Conservation (phyloP, 176 grass and related monocot genomes). For the Triticum aestivum region IWGSC_CS_RefSeq_v2.1 NC_057799.1:538739472-538739971, state of each 20-base stretch:
- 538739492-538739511: slow-evolving; percentile 22
- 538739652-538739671: slow-evolving; percentile 65
- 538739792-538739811: slow-evolving; percentile 73
- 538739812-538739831: slow-evolving; percentile 85
- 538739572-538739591: slow-evolving; percentile 55
- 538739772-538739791: slow-evolving; percentile 46
- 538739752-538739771: slow-evolving; percentile 56
- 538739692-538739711: background rate
- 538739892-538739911: slow-evolving; percentile 64
- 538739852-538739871: slow-evolving; percentile 61
- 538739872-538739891: slow-evolving; percentile 48
- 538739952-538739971: slow-evolving; percentile 58
- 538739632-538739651: slow-evolving; percentile 51
- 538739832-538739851: slow-evolving; percentile 63
- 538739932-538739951: slow-evolving; percentile 68
- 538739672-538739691: background rate
- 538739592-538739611: slow-evolving; percentile 48
- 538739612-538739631: slow-evolving; percentile 71
- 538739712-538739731: too few relatives aligned
- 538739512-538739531: slow-evolving; percentile 46
- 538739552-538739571: slow-evolving; percentile 48
- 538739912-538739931: slow-evolving; percentile 67
- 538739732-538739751: background rate
- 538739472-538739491: background rate
- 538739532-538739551: slow-evolving; percentile 47